Conservation (phyloP, 139 green algal genomes). For the Chlamydomonas urium region DNA sequence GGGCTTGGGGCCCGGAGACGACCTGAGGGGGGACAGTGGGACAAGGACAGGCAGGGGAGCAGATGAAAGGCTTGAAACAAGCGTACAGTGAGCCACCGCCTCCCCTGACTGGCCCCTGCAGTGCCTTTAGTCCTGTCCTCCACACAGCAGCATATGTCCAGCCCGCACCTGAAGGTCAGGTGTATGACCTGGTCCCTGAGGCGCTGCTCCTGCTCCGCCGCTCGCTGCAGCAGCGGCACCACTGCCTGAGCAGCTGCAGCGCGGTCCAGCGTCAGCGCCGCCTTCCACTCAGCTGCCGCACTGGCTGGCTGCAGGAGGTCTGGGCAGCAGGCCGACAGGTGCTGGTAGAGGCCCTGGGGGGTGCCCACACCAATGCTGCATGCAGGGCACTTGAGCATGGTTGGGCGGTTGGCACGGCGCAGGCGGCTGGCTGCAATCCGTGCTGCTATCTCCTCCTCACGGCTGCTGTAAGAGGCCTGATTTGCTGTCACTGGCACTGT, state of each 20-base stretch:
- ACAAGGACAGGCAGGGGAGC: no score
- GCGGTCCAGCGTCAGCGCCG: conserved; percentile 8
- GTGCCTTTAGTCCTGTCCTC: no score
- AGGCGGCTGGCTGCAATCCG: conserved; percentile 22
- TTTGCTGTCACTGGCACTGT: no score
- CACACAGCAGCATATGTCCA: no score
- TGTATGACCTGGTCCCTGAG: background rate
- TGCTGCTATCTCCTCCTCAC: conserved; percentile 15
- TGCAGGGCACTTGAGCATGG: conserved; percentile 19
- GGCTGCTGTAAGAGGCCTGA: no score
- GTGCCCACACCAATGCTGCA: conserved; percentile 21
- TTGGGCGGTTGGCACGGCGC: conserved; percentile 12
- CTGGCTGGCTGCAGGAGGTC: conserved; percentile 13
- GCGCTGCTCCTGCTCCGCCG: conserved; percentile 3
- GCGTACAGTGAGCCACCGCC: no score
- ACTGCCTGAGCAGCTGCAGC: conserved; percentile 4
- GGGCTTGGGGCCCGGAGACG: no score
- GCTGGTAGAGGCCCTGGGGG: conserved; percentile 17
- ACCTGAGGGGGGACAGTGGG: no score
- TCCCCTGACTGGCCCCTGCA: no score
- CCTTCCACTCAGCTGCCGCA: conserved; percentile 1
- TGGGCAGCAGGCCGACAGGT: conserved; percentile 26
- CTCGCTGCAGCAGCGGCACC: conserved; percentile 17
- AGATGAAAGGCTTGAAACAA: no score
- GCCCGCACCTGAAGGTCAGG: conserved; percentile 19